Evolutionary conservation across 139 green algal genomes (phyloP).

Genomic region (Spirogloea muscicola): DNA sequence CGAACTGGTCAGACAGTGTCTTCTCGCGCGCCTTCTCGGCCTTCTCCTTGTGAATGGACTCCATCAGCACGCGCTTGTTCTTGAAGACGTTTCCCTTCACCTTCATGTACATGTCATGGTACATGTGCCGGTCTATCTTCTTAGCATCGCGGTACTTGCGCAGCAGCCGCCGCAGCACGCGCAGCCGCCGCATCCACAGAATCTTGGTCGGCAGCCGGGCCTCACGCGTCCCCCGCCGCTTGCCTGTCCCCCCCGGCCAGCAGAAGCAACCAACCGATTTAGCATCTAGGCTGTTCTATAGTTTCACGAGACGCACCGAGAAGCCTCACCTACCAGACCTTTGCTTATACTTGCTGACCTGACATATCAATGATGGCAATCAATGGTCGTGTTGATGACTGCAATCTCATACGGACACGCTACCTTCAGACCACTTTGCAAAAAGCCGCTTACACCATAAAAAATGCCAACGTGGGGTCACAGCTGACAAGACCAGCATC

Average conservation of each 20-base stretch:
- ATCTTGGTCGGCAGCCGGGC: constrained; percentile 95
- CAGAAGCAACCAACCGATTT: too few relatives aligned
- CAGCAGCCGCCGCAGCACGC: constrained; percentile 92
- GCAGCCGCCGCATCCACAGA: constrained; percentile 93
- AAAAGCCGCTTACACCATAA: too few relatives aligned
- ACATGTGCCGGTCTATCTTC: constrained; percentile 99
- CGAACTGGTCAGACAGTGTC: constrained; percentile 96
- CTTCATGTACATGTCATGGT: constrained; percentile 97
- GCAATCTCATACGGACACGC: too few relatives aligned
- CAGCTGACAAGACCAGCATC: too few relatives aligned
- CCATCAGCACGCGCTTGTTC: constrained; percentile 99
- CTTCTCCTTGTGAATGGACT: constrained; percentile 99
- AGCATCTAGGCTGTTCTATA: too few relatives aligned
- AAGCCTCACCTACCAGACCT: too few relatives aligned
- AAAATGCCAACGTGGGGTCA: too few relatives aligned
- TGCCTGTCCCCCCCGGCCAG: too few relatives aligned
- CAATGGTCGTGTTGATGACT: too few relatives aligned
- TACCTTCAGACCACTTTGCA: too few relatives aligned
- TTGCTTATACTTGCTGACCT: too few relatives aligned
- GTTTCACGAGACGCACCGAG: too few relatives aligned
- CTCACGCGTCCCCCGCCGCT: constrained; percentile 94
- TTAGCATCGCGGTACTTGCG: constrained; percentile 92
- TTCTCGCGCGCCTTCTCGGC: constrained; percentile 97
- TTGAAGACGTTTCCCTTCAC: constrained; percentile 99
- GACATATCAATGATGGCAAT: not conserved